Base-by-base conservation (phyloP, 2,329 filamentous ascomycete genomes). In the Pseudocercospora fijiensis region DNA sequence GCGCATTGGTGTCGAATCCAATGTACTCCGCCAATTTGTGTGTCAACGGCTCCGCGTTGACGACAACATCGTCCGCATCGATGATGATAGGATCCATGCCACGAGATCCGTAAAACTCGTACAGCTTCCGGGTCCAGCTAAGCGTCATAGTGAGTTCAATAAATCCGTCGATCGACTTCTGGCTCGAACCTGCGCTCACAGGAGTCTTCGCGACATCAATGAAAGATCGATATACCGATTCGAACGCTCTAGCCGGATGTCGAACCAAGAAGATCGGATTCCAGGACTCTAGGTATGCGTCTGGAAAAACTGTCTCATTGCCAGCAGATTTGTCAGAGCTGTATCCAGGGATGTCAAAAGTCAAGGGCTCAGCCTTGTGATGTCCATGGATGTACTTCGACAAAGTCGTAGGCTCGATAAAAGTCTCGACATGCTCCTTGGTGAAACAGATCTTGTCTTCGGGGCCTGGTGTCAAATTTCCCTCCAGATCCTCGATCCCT, bases 161-260 rank as follows among this genome's bases (percentile, higher is more conserved):
- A 5, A 47, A 33, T 0, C 41, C 45, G 4, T 56, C 13, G 10
- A 49, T 57, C 11, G 52, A 57, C 11, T 53, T 13, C 5, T 62
- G 37, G 18, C 22, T 49, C 20, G 41, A 22, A 22, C 53, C 53
- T 2, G 30, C 28, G 8, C 45, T 22, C 8, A 24, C 45, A 11
- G 45, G 45, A 53, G 60, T 62, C n/a, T 57, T 43, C 52, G 49
- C 47, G 8, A 62, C 53, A 11, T 57, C 41, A 26, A 28, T 51
- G 52, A 62, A 45, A 53, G 43, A 49, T 13, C 41, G 41, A 7
- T 45, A 45, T 2, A 30, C 13, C 4, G 60, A 62, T 52, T 62
- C 60, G 41, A 62, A 62, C 20, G 56, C 60, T 30, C 60, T 52
- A 18, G 56, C 49, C 16, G 60, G 60, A 18, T 62, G 60, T 24